A percentile compares a stretch with the other conserved stretches of the same genome.
Evolutionary conservation across 2,329 filamentous ascomycete genomes (phyloP).

Genomic region (Rutstroemia sp.): DNA sequence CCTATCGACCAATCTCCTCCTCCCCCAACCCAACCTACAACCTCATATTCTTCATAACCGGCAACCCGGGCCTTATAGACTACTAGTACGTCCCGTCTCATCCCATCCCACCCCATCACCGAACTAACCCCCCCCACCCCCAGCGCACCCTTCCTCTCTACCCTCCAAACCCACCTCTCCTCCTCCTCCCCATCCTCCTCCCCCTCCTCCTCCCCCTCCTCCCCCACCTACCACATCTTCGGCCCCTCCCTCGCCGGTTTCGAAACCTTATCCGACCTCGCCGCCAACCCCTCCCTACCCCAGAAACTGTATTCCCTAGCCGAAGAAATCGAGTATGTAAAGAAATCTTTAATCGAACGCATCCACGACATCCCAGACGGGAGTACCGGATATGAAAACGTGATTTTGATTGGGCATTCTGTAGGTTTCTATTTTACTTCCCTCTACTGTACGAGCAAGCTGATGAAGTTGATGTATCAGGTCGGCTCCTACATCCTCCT

Average conservation of each 20-base stretch:
- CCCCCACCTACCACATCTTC: constrained; percentile 38
- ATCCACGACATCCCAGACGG: constrained; percentile 22
- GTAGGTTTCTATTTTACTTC: constrained; percentile 56
- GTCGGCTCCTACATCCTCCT: constrained; percentile 60
- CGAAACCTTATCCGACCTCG: constrained; percentile 42
- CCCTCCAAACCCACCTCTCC: constrained; percentile 47
- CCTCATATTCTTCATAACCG: constrained; percentile 66
- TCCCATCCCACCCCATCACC: background rate
- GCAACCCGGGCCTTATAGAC: constrained; percentile 68
- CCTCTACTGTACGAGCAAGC: constrained; percentile 25
- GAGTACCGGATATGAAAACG: constrained; percentile 40
- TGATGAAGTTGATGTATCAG: no score
- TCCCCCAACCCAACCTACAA: constrained; percentile 14
- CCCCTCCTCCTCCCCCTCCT: constrained; percentile 30
- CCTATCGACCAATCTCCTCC: constrained; percentile 13
- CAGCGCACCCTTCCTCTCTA: constrained; percentile 47
- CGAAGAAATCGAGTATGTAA: constrained; percentile 38
- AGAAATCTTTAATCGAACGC: constrained; percentile 14
- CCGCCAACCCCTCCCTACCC: constrained; percentile 26
- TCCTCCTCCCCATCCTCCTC: constrained; percentile 34
- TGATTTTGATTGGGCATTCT: constrained; percentile 67
- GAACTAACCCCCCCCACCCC: background rate
- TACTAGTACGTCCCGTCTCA: constrained; percentile 48
- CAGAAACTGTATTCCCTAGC: constrained; percentile 38
- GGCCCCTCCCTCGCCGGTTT: constrained; percentile 52